Percentiles rank a stretch among this genome's conserved stretches.
These are phyloP conservation scores for Pythium graminicola DNA, from an alignment of 352 stramenopile species.

Conservation along the genomic window DNA sequence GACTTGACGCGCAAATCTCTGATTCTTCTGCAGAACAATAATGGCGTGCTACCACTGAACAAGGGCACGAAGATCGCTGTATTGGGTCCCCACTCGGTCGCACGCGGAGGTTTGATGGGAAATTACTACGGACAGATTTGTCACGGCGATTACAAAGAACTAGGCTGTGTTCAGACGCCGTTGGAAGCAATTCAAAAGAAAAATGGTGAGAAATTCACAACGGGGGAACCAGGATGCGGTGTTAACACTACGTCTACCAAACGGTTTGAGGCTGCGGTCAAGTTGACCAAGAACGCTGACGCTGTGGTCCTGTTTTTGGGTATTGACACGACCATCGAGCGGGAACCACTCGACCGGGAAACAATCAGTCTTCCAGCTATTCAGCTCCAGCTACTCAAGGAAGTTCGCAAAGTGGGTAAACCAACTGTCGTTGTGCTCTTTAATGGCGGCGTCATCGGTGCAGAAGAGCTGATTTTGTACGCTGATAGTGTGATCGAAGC, in stretches of 20 bases:
- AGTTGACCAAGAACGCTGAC: constrained; percentile 32
- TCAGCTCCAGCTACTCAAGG: constrained; percentile 71
- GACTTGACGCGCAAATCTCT: constrained; percentile 82
- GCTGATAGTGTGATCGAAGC: constrained; percentile 61
- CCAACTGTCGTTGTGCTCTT: constrained; percentile 82
- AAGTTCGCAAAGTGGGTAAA: constrained; percentile 49
- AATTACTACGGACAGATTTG: constrained; percentile 87
- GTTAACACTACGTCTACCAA: constrained; percentile 62
- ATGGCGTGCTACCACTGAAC: constrained; percentile 64
- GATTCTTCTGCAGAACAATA: constrained; percentile 91
- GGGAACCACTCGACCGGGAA: constrained; percentile 65
- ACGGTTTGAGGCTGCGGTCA: constrained; percentile 44
- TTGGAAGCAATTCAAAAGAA: constrained; percentile 51
- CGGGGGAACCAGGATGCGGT: constrained; percentile 33
- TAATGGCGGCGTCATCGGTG: constrained; percentile 77
- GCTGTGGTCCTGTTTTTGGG: constrained; percentile 76
- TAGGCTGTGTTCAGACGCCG: constrained; percentile 62
- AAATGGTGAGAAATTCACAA: constrained; percentile 39
- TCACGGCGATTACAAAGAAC: constrained; percentile 58
- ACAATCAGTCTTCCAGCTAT: constrained; percentile 61
- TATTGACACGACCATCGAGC: constrained; percentile 76
- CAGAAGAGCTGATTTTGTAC: constrained; percentile 64
- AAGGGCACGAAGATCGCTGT: constrained; percentile 52
- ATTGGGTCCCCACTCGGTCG: constrained; percentile 72
- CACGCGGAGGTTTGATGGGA: constrained; percentile 54